These are phyloP conservation scores for Kwoniella newhampshirensis DNA, from an alignment of 768 basidiomycete genomes.

Conservation along the genomic window DNA sequence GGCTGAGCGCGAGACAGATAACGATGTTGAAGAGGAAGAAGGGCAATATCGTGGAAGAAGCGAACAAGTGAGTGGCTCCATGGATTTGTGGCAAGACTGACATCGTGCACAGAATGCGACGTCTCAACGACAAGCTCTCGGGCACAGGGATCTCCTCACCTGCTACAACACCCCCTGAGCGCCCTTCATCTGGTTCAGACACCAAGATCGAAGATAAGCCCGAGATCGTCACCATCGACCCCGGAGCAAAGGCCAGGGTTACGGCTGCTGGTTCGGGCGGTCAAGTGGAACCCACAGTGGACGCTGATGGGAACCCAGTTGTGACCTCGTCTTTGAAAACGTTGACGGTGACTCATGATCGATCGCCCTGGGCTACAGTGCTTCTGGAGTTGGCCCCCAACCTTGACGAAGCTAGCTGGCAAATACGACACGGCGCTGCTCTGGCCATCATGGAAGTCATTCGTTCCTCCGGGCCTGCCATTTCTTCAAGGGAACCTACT, in stretches of 20 bases:
- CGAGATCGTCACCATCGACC: conserved; percentile 49
- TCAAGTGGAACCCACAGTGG: conserved; percentile 36
- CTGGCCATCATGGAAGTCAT: conserved; percentile 86
- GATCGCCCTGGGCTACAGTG: conserved; percentile 59
- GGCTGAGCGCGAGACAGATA: conserved; percentile 84
- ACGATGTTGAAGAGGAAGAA: conserved; percentile 94
- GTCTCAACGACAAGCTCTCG: conserved; percentile 29
- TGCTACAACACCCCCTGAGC: conserved; percentile 23
- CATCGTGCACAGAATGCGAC: conserved; percentile 28
- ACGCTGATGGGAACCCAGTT: conserved; percentile 40
- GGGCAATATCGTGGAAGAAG: conserved; percentile 65
- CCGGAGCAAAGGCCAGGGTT: conserved; percentile 53
- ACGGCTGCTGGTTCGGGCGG: conserved; percentile 34
- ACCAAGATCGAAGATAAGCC: conserved; percentile 11
- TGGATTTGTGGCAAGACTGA: not conserved
- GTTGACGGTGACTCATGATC: conserved; percentile 16
- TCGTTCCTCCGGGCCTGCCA: conserved; percentile 23
- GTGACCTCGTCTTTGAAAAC: conserved; percentile 13
- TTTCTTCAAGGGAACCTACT: conserved; percentile 2
- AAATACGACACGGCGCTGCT: conserved; percentile 88
- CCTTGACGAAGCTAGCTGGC: conserved; percentile 81
- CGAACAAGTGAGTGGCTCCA: conserved; percentile 40
- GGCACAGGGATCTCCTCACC: conserved; percentile 19
- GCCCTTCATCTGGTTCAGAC: conserved; percentile 2
- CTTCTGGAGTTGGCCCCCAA: conserved; percentile 76